Evolutionary conservation across 257 asterid species (phyloP), one percentile per base, ranked within the genome.

Genomic region (Jasminum sambac): DNA sequence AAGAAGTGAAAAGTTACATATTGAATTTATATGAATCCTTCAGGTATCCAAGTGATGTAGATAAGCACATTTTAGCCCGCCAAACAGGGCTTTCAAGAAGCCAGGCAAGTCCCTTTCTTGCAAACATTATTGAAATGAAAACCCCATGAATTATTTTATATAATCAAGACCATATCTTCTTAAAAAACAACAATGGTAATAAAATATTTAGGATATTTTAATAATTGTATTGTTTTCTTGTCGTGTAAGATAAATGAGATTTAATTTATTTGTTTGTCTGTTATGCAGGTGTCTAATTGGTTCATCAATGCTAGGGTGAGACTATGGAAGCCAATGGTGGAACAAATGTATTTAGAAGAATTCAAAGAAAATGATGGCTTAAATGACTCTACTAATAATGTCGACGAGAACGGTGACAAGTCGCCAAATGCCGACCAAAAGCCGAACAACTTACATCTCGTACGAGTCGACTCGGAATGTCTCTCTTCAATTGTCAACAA

Each of bases 251-350:
- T 59, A 34, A n/a, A 59, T 50, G 24, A 34, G 36, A 4, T 37
- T 41, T 9, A 23, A 44, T 62, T 4, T 7, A 5, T 38, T 42
- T 40, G 0, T 5, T 5, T 61, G 19, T 60, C 25, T 42, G 21
- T 23, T 41, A 12, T 59, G 61, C 78, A 93, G 98, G 98, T 93
- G 42, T 93, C 98, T 3, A 93, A 93, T 66, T 93, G 98, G 98
- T 90, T 93, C 74, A 93, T 93, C 70, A 90, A 93, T 69, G 98
- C 97, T 2, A 83, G 98, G 66, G 97, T 94, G 66, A 85, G 98
- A 82, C 80, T 94, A 25, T 94, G 98, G 98, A 94, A 94, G 38
- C 98, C 98, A n/a, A 94, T 94, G 98, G 97, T 94, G 68, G 98
- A 94, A 74, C 96, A 94, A 75, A 94, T 94, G 98, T 94, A 94